These are phyloP conservation scores for Russula brevipes DNA, from an alignment of 768 basidiomycete species.

Conservation along the genomic window DNA sequence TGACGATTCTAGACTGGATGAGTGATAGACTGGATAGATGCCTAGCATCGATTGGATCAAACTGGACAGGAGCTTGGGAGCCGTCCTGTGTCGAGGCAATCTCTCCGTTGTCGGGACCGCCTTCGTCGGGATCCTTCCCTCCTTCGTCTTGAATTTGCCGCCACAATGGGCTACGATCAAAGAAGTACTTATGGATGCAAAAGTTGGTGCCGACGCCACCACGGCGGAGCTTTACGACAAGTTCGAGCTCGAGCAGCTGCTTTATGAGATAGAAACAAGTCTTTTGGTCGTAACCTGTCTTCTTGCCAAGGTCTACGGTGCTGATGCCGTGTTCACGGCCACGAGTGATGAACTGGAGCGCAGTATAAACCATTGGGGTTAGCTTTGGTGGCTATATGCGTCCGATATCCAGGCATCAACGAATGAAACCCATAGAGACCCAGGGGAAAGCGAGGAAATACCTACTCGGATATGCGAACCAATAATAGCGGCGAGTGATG, in stretches of 20 bases:
- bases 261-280: conserved; percentile 83
- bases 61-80: conserved; percentile 37
- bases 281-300: conserved; percentile 83
- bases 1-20: conserved; percentile 64
- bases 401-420: conserved; percentile 23
- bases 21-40: conserved; percentile 73
- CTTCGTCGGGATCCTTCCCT: conserved; percentile 34
- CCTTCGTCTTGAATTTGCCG: conserved; percentile 71
- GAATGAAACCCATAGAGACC: neutral
- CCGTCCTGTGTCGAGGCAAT: conserved; percentile 19
- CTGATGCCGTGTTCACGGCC: conserved; percentile 74
- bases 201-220: conserved; percentile 74
- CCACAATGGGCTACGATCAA: conserved; percentile 71
- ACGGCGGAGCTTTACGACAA: conserved; percentile 73
- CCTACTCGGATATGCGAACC: conserved; percentile 80
- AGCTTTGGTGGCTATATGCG: conserved; percentile 62
- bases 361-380: conserved; percentile 79
- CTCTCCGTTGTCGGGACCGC: conserved; percentile 35
- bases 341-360: conserved; percentile 79
- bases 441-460: conserved; percentile 18
- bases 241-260: conserved; percentile 64
- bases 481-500: conserved; percentile 72
- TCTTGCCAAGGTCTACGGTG: conserved; percentile 69
- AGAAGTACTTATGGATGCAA: conserved; percentile 80
- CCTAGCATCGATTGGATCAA: conserved; percentile 71